Base-by-base conservation (phyloP, 768 basidiomycete genomes). In the Mycena albidolilacea region DNA sequence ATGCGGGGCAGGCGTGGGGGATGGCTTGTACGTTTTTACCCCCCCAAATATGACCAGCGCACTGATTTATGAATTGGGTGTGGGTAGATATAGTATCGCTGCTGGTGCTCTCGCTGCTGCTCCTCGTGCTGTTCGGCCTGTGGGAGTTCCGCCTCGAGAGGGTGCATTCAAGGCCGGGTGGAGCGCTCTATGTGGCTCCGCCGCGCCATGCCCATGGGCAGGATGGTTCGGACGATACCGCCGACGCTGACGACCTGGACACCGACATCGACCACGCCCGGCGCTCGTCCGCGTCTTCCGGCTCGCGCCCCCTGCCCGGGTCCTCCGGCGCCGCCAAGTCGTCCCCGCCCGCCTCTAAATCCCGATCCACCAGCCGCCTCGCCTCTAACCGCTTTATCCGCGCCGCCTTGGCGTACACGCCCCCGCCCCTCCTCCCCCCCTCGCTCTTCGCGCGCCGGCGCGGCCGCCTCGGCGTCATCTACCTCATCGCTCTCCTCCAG, bases 91-190 rank as follows among this genome's bases (percentile, higher is more conserved):
- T 96, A 75, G 91, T 96, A 62, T 90, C 85, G 3, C 86, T 92
- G 7, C 84, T 96, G 39, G 80, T 94, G 61, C 43, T 93, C 19
- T 91, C 92, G 3, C 81, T 94, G 3, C 11, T 91, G 30, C 76
- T 95, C 19, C 69, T 93, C 15, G 80, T 77, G 2, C 59, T 82
- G 1, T 97, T 96, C 83, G 66, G 93, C 57, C 72, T 80, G 38
- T 96, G 93, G 93, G 91, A 96, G 75, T 77, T 82, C 61, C 85
- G 88, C 76, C 83, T 96, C 38, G 92, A 93, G 64, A 76, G 75
- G n/a, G 70, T 81, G 7, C 82, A 83, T 21, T 59, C 55, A 0
- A 57, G 59, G 0, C 72, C 69, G 1, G 64, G 71, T 2, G 66
- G 71, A 12, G 17, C 23, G 52, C 63, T 57, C 17, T 64, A 64